phyloP scores from a whole-genome alignment of 306 rosid genomes.

The Trichosanthes truncata region DNA sequence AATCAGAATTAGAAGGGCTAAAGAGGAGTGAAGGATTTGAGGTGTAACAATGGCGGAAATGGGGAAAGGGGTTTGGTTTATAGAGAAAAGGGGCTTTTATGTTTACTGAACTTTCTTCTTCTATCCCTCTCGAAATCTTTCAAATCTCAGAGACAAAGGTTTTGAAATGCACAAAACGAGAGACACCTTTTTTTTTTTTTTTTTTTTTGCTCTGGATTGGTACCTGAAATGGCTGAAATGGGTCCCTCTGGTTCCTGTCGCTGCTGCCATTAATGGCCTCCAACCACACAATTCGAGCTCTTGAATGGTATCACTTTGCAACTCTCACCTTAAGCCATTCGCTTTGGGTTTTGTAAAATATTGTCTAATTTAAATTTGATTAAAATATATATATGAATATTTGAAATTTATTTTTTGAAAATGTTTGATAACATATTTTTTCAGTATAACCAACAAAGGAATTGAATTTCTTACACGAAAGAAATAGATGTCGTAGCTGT shows the following conservation, averaged over 20 bases:
- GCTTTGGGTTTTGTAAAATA: slow-evolving; percentile 1
- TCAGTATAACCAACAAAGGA: too few relatives aligned
- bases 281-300: slow-evolving; percentile 4
- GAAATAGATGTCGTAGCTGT: too few relatives aligned
- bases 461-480: too few relatives aligned
- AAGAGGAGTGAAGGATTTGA: not conserved
- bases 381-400: too few relatives aligned
- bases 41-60: not conserved
- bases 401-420: too few relatives aligned
- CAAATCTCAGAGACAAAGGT: not conserved
- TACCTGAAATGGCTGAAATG: slow-evolving; percentile 5
- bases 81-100: not conserved
- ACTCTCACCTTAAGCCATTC: not conserved
- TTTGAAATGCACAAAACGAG: slow-evolving; percentile 2
- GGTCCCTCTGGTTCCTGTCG: slow-evolving; percentile 5
- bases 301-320: not conserved
- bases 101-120: not conserved
- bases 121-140: not conserved
- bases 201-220: not conserved
- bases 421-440: too few relatives aligned
- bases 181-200: not conserved
- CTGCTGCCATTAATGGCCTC: slow-evolving; percentile 3
- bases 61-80: not conserved
- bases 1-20: not conserved
- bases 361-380: not conserved